Base-by-base conservation (phyloP, 176 grass and related monocot species). In the Avena eriantha region DNA sequence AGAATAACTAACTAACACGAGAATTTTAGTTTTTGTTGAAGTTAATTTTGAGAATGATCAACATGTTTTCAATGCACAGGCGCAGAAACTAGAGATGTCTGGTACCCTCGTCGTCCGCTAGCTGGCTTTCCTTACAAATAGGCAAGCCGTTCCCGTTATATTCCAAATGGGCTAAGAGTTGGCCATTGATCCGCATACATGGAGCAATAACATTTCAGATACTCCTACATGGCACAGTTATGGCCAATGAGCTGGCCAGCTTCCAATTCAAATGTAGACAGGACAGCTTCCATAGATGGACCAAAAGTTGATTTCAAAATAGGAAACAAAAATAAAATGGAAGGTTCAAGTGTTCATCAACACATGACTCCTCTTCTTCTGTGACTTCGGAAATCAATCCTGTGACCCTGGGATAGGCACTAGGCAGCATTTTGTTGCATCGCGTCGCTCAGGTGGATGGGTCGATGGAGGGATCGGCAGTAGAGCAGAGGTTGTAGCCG, bases 401-500 rank as follows among this genome's bases (percentile, higher is more conserved):
- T 76, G 47, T 51, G 73, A 76, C 26, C 14, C 26, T 76, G 23
- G 47, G 53, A 76, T 76, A 76, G 46, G 26, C 14, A 26, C 51
- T 76, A 76, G 46, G 26, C 14, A 26, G 7, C 6, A 16, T 31
- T 31, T 45, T 8, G 16, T 51, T 76, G 46, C 46, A 18, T 29
- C 24, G 23, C 41, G 16, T 73, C 5, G 0, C 5, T 76, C 47
- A 31, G 22, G 47, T 29, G 23, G 23, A 50, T 75, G 46, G 7
- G 18, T 76, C 14, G 14, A 16, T 8, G 22, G 46, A 75, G 8
- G 46, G 13, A 26, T 53, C 73, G 5, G 18, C 13, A 72, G 36
- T 41, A 5, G 3, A 34, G 26, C 2, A 45, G 13, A 87, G 71
- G 31, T 81, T 87, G 26, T 84, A 54, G 26, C 87, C 84, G 2